Percentiles rank a stretch among this genome's conserved stretches.
Conservation (phyloP, 2,329 filamentous ascomycete genomes). For the Xylariaceae sp. region DNA sequence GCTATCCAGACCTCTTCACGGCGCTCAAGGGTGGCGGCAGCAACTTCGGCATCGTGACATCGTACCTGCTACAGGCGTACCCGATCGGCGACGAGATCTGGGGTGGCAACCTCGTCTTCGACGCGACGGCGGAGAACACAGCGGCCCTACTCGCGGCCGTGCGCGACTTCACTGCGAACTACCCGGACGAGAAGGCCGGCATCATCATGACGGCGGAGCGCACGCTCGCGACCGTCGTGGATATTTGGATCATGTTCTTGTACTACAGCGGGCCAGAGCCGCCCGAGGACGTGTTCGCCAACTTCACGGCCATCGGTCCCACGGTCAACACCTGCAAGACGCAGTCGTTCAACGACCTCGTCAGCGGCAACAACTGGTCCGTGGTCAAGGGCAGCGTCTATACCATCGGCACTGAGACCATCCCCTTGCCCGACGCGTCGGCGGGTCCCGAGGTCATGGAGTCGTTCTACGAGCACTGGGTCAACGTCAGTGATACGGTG, state of each 20-base stretch:
- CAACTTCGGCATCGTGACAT: constrained; percentile 50
- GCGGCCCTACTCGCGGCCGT: constrained; percentile 40
- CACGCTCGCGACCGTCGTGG: constrained; percentile 36
- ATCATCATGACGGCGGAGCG: constrained; percentile 54
- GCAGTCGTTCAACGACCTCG: constrained; percentile 42
- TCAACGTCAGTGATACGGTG: constrained; percentile 23
- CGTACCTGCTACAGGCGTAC: constrained; percentile 39
- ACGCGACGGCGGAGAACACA: constrained; percentile 25
- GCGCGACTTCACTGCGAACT: constrained; percentile 53
- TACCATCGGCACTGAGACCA: constrained; percentile 35
- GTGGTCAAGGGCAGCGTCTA: constrained; percentile 30
- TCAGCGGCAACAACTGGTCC: constrained; percentile 39
- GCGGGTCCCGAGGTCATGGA: constrained; percentile 26
- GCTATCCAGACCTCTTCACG: constrained; percentile 45
- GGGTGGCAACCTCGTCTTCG: constrained; percentile 39
- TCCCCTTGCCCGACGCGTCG: constrained; percentile 27
- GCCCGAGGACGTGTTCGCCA: constrained; percentile 49
- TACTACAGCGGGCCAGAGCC: constrained; percentile 57
- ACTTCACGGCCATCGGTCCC: constrained; percentile 44
- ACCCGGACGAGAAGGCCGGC: constrained; percentile 54
- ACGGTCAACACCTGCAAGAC: constrained; percentile 41
- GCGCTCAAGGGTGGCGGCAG: constrained; percentile 53
- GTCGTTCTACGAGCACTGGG: constrained; percentile 30
- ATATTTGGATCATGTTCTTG: constrained; percentile 57
- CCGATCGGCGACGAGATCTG: constrained; percentile 35